Percentiles rank a stretch among this genome's conserved stretches.
phyloP scores from a whole-genome alignment of 768 basidiomycete species.

The Suillus alpinus region DNA sequence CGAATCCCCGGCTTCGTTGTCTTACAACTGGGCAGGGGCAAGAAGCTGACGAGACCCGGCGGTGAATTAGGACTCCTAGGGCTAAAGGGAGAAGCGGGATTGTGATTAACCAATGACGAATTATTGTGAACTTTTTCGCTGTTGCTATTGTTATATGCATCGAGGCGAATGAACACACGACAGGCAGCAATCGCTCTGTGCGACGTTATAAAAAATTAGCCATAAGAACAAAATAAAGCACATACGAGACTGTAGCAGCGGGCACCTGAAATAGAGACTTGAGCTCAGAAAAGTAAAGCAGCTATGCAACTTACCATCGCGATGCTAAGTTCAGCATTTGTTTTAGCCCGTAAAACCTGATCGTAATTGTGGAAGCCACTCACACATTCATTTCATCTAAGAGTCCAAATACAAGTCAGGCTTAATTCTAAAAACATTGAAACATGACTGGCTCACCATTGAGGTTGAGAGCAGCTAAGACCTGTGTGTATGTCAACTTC shows the following conservation, averaged over 20 bases:
- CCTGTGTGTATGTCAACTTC: constrained; percentile 27
- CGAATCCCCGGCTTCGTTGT: constrained; percentile 34
- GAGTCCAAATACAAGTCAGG: constrained; percentile 9
- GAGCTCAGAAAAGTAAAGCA: constrained; percentile 3
- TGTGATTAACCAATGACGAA: background rate
- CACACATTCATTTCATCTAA: constrained; percentile 63
- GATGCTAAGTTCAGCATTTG: constrained; percentile 35
- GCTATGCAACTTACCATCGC: constrained; percentile 41
- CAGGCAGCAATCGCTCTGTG: constrained; percentile 57
- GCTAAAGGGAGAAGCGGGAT: background rate
- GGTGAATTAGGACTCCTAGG: background rate
- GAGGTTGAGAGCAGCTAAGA: constrained; percentile 57
- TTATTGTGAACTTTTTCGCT: background rate
- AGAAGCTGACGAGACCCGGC: constrained; percentile 1
- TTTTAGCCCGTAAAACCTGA: background rate
- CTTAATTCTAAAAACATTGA: background rate
- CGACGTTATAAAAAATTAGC: constrained; percentile 2
- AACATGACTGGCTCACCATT: constrained; percentile 43
- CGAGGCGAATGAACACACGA: constrained; percentile 64
- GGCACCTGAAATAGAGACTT: constrained; percentile 43
- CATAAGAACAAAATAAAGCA: constrained; percentile 3
- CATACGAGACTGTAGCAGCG: constrained; percentile 63
- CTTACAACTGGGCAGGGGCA: constrained; percentile 12
- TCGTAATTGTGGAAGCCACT: constrained; percentile 23
- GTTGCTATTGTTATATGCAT: constrained; percentile 44